A percentile compares a stretch with the other conserved stretches of the same genome.
phyloP scores from a whole-genome alignment of 345 rosid species.

The Sisymbrium irio region DNA sequence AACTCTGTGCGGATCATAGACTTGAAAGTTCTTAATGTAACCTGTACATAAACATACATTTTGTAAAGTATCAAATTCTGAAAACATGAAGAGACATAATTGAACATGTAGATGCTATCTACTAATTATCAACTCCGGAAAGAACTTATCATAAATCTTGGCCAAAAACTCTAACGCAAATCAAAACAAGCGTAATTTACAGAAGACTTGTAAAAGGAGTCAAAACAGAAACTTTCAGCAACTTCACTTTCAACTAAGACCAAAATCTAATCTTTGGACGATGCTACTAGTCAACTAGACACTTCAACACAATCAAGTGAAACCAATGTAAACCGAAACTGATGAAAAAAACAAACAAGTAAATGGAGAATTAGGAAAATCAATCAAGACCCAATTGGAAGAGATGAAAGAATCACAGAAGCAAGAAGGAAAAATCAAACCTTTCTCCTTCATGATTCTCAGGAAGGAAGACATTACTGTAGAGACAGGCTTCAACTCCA shows the following conservation, averaged over 20 bases:
- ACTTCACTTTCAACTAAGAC: background rate
- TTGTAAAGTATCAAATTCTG: background rate
- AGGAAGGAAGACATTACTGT: constrained; percentile 85
- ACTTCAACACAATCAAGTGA: background rate
- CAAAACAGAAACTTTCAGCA: background rate
- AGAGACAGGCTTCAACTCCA: constrained; percentile 81
- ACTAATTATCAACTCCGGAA: background rate
- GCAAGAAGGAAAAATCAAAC: constrained; percentile 30
- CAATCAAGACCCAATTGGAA: background rate
- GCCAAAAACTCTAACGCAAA: background rate
- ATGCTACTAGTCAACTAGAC: background rate
- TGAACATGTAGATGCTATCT: background rate
- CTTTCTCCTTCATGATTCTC: constrained; percentile 78
- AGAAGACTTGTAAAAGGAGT: too few relatives aligned
- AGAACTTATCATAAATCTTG: background rate
- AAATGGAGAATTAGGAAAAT: background rate
- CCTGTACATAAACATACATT: constrained; percentile 39
- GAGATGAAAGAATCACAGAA: background rate
- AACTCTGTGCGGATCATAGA: constrained; percentile 79
- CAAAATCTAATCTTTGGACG: background rate
- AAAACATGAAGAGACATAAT: background rate
- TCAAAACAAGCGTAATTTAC: background rate
- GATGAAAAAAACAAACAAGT: background rate
- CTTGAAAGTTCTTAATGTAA: constrained; percentile 67
- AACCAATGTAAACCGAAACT: background rate